Base-by-base conservation (phyloP, 2,329 filamentous ascomycete species). In the Neurospora sp. region DNA sequence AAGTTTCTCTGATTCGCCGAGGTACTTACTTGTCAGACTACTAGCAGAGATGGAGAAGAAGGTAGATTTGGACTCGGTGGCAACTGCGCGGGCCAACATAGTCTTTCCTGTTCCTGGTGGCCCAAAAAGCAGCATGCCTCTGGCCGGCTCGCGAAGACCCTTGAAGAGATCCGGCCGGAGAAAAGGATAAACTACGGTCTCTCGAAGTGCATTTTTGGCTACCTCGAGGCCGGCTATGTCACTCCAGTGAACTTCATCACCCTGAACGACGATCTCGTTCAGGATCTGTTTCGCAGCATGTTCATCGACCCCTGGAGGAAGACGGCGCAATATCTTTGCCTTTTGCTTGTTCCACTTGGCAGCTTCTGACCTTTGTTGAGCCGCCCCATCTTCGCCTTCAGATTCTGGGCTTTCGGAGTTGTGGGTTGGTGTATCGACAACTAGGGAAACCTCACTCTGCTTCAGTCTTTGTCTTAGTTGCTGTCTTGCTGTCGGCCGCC, bases 31-130 rank as follows among this genome's bases (percentile, higher is more conserved):
- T 1, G 95, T 98, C 74, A 99, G 82, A 75, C 92, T 97, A 77
- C 93, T 97, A 17, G 96, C 93, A 5, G 93, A 97, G 69, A 99
- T 97, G 15, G 94, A 96, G 81, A 99, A 98, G 81, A 98, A 99
- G 0, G 96, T 97, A 11, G 93, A 97, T 75, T 89, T 91, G 1
- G 92, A 97, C 79, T 99, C 96, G 0, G 96, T 98, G 1, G 96
- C 96, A 0, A 98, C 95, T 8, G 93, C 93, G 73, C 96, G 88
- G 10, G 96, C 96, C 43, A 99, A 84, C 96, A 99, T 99, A 0
- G 96, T 99, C 80, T 99, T 99, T 68, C 96, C 96, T 0, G 96
- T 99, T n/a, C 96, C 96, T 0, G 96, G 96, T 1, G 96, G 96
- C 0, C 96, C 96, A 77, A 99, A 99, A 1, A 99, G 85, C 1